Evolutionary conservation across 106 monocot species (phyloP).

Genomic region (Triglochin maritima): DNA sequence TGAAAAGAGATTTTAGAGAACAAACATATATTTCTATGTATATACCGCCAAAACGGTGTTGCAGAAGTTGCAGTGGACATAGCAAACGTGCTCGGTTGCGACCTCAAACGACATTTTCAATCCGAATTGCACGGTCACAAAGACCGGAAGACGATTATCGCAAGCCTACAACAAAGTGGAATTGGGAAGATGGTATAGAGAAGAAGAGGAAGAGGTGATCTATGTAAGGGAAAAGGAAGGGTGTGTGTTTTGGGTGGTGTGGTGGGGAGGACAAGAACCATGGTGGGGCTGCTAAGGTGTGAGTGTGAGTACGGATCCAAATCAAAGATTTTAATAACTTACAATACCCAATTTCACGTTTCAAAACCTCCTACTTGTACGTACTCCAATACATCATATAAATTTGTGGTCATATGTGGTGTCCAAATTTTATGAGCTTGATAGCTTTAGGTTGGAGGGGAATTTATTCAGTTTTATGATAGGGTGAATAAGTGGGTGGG

Average conservation of each 20-base stretch:
- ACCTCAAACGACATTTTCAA: constrained; percentile 25
- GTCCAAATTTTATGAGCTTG: neutral
- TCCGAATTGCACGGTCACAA: too few relatives aligned
- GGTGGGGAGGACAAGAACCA: constrained; percentile 13
- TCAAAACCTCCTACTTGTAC: too few relatives aligned
- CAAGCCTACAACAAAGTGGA: constrained; percentile 1
- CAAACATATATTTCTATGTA: neutral
- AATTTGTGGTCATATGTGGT: neutral
- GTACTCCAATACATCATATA: too few relatives aligned
- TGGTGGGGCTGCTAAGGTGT: neutral
- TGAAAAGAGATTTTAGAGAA: constrained; percentile 10
- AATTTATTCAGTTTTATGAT: constrained; percentile 17
- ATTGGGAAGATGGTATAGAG: constrained; percentile 7
- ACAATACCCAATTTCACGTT: too few relatives aligned
- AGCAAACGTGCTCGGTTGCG: constrained; percentile 37
- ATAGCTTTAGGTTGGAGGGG: constrained; percentile 1
- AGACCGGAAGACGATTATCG: too few relatives aligned
- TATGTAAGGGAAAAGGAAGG: neutral
- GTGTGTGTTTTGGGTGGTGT: neutral
- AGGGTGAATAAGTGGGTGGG: constrained; percentile 45
- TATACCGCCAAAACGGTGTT: constrained; percentile 60
- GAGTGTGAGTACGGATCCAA: constrained; percentile 1
- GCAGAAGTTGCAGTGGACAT: constrained; percentile 73
- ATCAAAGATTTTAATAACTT: neutral
- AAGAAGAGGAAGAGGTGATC: neutral